phyloP scores from a whole-genome alignment of 495 filamentous ascomycete species.

The Aspergillus sparsus region DNA sequence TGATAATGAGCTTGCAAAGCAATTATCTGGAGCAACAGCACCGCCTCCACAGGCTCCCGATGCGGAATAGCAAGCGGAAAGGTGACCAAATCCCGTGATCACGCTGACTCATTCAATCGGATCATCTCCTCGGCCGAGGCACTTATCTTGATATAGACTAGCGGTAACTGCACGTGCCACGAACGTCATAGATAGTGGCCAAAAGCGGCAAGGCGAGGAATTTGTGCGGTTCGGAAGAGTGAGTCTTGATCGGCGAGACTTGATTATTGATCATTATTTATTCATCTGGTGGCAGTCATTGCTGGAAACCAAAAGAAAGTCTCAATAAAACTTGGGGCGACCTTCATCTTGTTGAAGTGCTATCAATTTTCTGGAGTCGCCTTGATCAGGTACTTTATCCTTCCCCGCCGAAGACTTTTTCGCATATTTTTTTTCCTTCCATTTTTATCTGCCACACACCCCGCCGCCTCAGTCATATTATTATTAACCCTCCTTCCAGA shows the following conservation, averaged over 20 bases:
- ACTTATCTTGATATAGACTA: neutral
- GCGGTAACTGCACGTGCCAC: conserved; percentile 7
- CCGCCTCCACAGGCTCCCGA: neutral
- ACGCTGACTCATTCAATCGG: neutral
- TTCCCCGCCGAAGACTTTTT: no score
- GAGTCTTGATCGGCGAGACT: conserved; percentile 20
- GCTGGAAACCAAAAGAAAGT: conserved; percentile 1
- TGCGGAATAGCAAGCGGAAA: neutral
- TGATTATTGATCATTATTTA: conserved; percentile 22
- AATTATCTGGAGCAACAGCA: neutral
- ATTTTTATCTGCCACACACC: neutral
- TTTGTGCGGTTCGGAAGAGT: conserved; percentile 20
- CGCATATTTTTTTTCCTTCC: conserved; percentile 3
- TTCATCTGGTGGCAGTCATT: neutral
- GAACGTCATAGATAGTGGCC: conserved; percentile 21
- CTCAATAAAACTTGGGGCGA: neutral
- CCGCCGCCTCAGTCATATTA: neutral
- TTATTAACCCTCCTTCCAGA: neutral
- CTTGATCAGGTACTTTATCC: neutral
- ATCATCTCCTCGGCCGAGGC: neutral
- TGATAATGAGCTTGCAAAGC: neutral
- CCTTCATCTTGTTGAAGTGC: neutral
- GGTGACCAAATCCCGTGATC: neutral
- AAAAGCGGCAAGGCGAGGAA: conserved; percentile 27
- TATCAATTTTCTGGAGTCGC: neutral